Evolutionary conservation across 2,329 filamentous ascomycete species (phyloP).

Genomic region (Epichloe scottii): DNA sequence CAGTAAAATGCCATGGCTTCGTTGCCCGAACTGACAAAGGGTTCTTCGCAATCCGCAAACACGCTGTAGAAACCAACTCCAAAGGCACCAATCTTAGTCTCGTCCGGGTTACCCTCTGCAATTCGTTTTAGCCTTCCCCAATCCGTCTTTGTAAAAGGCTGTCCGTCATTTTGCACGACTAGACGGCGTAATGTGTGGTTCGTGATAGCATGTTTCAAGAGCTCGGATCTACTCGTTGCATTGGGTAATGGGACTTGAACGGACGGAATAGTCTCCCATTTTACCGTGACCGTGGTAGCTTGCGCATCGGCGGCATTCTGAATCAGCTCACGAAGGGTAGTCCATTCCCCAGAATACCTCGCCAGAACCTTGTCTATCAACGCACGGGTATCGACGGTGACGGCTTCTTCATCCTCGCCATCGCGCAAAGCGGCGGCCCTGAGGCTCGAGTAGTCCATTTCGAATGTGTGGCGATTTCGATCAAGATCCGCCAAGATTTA

Average conservation of each 20-base stretch:
- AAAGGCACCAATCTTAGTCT: constrained; percentile 98
- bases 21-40: constrained; percentile 84
- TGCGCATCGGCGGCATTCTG: constrained; percentile 98
- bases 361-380: constrained; percentile 96
- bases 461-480: background rate
- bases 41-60: constrained; percentile 95
- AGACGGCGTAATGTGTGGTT: constrained; percentile 79
- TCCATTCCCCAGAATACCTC: constrained; percentile 93
- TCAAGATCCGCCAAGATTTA: background rate
- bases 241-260: constrained; percentile 57
- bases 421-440: constrained; percentile 78
- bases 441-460: constrained; percentile 63
- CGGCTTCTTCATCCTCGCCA: constrained; percentile 86
- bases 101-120: constrained; percentile 96
- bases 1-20: constrained; percentile 98
- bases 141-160: constrained; percentile 77
- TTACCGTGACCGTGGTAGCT: constrained; percentile 78
- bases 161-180: constrained; percentile 87
- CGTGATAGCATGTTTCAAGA: constrained; percentile 70
- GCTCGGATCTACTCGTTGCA: constrained; percentile 53
- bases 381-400: constrained; percentile 93
- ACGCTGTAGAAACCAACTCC: constrained; percentile 98
- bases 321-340: constrained; percentile 77
- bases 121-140: constrained; percentile 92
- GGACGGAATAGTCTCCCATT: constrained; percentile 84